A percentile compares a stretch with the other conserved stretches of the same genome.
phyloP scores from a whole-genome alignment of 176 grass and related monocot species.

The Metroxylon sagu region DNA sequence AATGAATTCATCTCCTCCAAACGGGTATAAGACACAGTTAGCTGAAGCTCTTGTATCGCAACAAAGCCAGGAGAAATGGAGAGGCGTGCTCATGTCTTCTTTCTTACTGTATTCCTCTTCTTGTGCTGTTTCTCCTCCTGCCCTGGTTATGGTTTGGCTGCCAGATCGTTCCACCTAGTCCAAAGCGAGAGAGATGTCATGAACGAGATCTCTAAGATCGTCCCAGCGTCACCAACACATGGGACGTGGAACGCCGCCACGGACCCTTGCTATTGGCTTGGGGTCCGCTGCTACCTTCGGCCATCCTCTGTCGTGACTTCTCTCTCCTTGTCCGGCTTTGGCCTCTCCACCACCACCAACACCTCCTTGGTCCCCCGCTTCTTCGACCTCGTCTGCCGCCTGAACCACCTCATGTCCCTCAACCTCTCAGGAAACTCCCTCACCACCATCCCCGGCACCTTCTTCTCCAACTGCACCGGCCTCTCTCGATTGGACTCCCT shows the following conservation, averaged over 20 bases:
- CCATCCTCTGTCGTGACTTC: conserved; percentile 11
- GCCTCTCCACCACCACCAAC: conserved; percentile 6
- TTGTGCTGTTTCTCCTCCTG: too few relatives aligned
- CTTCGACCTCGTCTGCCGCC: conserved; percentile 31
- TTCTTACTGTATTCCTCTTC: too few relatives aligned
- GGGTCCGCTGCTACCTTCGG: conserved; percentile 8
- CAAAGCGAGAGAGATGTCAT: too few relatives aligned
- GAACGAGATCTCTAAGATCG: too few relatives aligned
- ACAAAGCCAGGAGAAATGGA: too few relatives aligned
- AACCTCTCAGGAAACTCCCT: conserved; percentile 40
- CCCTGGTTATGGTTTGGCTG: too few relatives aligned
- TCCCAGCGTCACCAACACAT: too few relatives aligned
- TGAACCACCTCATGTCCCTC: conserved; percentile 32
- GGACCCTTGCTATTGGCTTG: conserved; percentile 22
- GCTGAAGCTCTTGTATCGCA: too few relatives aligned
- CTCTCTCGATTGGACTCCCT: conserved; percentile 16
- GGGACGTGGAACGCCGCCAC: conserved; percentile 9
- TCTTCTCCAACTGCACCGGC: conserved; percentile 29
- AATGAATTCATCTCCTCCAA: too few relatives aligned
- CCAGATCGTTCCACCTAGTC: too few relatives aligned
- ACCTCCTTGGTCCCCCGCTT: conserved; percentile 11
- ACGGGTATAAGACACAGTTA: too few relatives aligned
- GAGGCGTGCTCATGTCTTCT: too few relatives aligned
- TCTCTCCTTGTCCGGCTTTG: conserved; percentile 21
- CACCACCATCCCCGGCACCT: conserved; percentile 9